A percentile compares a stretch with the other conserved stretches of the same genome.
Evolutionary conservation across 495 filamentous ascomycete species (phyloP).

Genomic region (Aspergillus bridgeri): DNA sequence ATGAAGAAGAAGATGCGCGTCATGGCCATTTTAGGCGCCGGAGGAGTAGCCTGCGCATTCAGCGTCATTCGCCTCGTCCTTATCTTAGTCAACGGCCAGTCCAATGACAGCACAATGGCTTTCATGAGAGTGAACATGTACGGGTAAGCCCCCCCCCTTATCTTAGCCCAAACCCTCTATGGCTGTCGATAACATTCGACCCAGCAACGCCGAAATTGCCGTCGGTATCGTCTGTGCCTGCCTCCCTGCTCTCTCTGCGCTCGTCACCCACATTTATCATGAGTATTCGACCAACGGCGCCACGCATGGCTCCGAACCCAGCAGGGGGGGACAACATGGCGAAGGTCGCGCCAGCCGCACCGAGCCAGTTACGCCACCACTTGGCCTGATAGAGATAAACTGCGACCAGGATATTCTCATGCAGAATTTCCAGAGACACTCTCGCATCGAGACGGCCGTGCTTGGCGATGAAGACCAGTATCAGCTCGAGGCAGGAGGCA

Average conservation of each 20-base stretch:
- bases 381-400: constrained; percentile 14
- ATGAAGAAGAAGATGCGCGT: constrained; percentile 33
- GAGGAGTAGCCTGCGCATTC: constrained; percentile 35
- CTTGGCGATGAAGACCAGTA: constrained; percentile 5
- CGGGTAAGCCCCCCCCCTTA: constrained; percentile 23
- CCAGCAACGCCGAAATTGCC: constrained; percentile 33
- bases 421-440: constrained; percentile 22
- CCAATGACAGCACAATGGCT: constrained; percentile 29
- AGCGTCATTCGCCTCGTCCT: constrained; percentile 36
- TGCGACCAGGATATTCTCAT: constrained; percentile 28
- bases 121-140: constrained; percentile 38
- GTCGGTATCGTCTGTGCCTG: constrained; percentile 41
- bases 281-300: constrained; percentile 23
- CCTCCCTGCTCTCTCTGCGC: constrained; percentile 34
- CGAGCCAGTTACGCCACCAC: constrained; percentile 11
- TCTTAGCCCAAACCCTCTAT: neutral
- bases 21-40: constrained; percentile 33
- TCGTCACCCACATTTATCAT: constrained; percentile 17
- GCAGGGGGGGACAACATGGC: constrained; percentile 13
- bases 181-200: neutral
- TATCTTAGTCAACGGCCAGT: constrained; percentile 26
- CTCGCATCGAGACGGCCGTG: constrained; percentile 24
- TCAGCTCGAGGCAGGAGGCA: constrained; percentile 12
- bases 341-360: constrained; percentile 1
- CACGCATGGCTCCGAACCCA: constrained; percentile 14